These are phyloP conservation scores for Acanthamoeba quina DNA, from an alignment of 208 protist species.

Conservation along the genomic window DNA sequence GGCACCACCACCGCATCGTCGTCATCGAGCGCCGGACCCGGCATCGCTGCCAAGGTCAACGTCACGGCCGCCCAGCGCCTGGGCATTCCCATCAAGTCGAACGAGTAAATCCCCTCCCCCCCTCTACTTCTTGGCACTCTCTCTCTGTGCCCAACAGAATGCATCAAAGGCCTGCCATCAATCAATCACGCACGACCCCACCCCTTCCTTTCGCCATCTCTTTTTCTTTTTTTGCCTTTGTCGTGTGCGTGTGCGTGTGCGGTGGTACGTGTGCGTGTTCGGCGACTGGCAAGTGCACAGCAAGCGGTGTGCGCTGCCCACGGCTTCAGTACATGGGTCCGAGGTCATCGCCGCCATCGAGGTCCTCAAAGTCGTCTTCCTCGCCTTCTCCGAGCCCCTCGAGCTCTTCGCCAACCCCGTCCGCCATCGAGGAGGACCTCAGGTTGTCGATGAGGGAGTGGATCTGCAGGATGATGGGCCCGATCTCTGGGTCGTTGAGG, in stretches of 20 bases:
- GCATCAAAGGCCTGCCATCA: background rate
- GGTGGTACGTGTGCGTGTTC: too few relatives aligned
- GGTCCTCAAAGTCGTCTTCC: constrained; percentile 6
- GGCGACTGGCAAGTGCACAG: too few relatives aligned
- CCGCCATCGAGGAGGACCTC: background rate
- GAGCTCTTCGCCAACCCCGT: background rate
- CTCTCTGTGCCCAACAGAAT: background rate
- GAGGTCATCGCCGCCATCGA: background rate
- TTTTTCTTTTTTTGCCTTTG: background rate
- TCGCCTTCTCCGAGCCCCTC: background rate
- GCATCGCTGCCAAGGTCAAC: constrained; percentile 31
- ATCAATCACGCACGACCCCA: too few relatives aligned
- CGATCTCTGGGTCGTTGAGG: constrained; percentile 45
- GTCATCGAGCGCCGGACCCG: background rate
- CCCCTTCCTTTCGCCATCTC: background rate
- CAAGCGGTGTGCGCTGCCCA: too few relatives aligned
- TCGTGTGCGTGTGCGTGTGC: background rate
- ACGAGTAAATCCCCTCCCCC: constrained; percentile 1
- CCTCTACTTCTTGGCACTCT: background rate
- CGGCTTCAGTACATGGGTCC: background rate
- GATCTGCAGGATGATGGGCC: constrained; percentile 67
- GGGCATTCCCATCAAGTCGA: constrained; percentile 31
- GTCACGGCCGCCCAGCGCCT: constrained; percentile 8
- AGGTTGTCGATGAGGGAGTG: constrained; percentile 21
- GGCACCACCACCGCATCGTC: background rate